Evolutionary conservation across 257 asterid species (phyloP).

Genomic region (Lavandula angustifolia): DNA sequence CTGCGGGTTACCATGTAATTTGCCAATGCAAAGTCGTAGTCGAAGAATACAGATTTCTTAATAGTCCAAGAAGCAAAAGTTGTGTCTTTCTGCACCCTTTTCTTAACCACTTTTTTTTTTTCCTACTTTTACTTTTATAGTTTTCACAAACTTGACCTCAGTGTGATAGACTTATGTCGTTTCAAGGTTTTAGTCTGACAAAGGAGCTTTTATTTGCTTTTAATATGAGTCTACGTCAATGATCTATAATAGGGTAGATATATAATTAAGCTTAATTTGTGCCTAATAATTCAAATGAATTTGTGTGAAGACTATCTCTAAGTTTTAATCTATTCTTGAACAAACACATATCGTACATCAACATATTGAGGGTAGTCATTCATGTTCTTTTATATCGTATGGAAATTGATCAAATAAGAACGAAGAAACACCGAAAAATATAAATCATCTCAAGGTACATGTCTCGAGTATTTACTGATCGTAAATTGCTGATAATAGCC

Average conservation of each 20-base stretch:
- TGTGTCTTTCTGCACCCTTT: constrained; percentile 31
- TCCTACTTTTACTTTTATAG: constrained; percentile 16
- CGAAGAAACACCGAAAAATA: too few species aligned
- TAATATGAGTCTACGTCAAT: constrained; percentile 21
- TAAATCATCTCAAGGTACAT: too few species aligned
- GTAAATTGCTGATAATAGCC: too few species aligned
- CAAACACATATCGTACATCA: too few species aligned
- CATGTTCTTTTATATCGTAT: too few species aligned
- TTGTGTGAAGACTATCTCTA: too few species aligned
- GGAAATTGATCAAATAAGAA: too few species aligned
- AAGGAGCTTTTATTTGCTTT: constrained; percentile 16
- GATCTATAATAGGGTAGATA: not conserved
- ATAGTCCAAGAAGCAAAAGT: constrained; percentile 36
- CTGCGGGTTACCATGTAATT: too few species aligned
- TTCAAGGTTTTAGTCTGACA: constrained; percentile 21
- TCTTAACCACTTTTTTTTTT: constrained; percentile 26
- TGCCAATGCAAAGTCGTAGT: constrained; percentile 28
- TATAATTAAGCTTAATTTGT: not conserved
- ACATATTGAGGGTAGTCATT: too few species aligned
- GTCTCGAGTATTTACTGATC: too few species aligned
- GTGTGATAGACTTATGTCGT: constrained; percentile 12
- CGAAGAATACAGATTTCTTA: constrained; percentile 34
- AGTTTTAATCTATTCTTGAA: too few species aligned
- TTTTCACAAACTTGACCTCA: constrained; percentile 33
- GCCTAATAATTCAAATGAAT: too few species aligned